Evolutionary conservation across 2,329 filamentous ascomycete genomes (phyloP), one percentile per base, ranked within the genome.

Genomic region (Exserohilum rostratum): DNA sequence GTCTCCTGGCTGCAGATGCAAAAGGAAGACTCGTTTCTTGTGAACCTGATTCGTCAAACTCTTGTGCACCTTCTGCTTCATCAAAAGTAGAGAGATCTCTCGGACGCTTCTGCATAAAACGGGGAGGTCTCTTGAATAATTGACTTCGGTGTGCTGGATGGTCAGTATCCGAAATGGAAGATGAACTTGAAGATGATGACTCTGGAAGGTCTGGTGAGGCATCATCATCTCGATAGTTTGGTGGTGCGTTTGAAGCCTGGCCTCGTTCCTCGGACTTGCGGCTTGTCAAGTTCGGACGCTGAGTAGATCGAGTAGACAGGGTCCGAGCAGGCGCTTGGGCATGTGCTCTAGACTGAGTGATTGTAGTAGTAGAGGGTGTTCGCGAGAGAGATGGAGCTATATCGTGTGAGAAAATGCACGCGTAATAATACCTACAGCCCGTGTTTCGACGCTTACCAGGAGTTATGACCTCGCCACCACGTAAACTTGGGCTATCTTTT

Each of bases 41-140:
- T 10, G 80, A 82, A 6, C 85, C 85, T 2, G 84, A 82, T n/a
- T 85, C 83, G 17, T 78, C 65, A 75, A 82, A 52, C 73, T 74
- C 35, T 18, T 74, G 73, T 9, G 62, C 64, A 22, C 64, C 70
- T 51, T 76, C 68, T 40, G 68, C 64, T 25, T 69, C 66, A 27
- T 68, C 60, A 17, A 69, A 61, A 1, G 64, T 58, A 2, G 59
- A 55, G 1, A 74, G 62, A 9, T 67, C 64, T n/a, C 65, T 61
- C 10, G 67, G 55, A 30, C 67, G 65, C 47, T 72, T 72, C 15
- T 66, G 54, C 40, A 65, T 69, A 50, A 75, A 76, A 20, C 70
- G 68, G 5, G 76, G 72, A 4, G 76, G 75, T 5, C 77, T 70
- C 42, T 77, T 76, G 60, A 80, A 80, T 7, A 77, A 64, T 54